Conservation (phyloP, 345 rosid species). For the Sonneratia alba region DNA sequence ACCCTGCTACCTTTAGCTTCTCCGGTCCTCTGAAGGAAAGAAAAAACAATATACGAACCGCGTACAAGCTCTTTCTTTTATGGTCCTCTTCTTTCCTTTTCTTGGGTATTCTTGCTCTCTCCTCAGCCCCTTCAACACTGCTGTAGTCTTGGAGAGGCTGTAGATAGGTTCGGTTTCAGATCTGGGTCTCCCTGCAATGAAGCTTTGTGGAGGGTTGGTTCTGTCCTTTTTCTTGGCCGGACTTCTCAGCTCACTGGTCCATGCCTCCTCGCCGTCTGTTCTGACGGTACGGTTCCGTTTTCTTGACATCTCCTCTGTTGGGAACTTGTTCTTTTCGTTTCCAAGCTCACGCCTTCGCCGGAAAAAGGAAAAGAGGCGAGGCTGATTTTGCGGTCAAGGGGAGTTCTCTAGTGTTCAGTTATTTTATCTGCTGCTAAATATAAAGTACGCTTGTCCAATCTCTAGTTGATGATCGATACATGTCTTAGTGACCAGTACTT, state of each 20-base stretch:
- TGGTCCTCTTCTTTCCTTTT: not conserved
- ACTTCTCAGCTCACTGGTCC: not conserved
- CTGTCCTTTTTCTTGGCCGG: not conserved
- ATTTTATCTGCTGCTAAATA: not conserved
- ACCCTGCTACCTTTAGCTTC: too few species aligned
- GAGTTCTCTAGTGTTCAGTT: not conserved
- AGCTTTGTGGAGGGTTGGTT: slow-evolving; percentile 1
- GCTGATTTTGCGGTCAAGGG: not conserved
- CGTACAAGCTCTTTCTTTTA: not conserved
- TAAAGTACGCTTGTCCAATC: not conserved
- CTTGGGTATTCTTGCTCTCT: not conserved
- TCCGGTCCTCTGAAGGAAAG: not conserved
- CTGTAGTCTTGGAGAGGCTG: not conserved
- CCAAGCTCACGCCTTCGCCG: not conserved
- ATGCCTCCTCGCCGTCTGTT: slow-evolving; percentile 2
- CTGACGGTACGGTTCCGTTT: not conserved
- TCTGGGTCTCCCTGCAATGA: not conserved
- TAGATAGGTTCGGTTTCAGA: not conserved
- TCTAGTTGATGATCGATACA: not conserved
- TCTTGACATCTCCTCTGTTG: not conserved
- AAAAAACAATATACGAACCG: not conserved
- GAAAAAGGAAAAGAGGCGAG: not conserved
- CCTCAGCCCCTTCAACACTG: not conserved
- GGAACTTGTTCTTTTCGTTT: not conserved
- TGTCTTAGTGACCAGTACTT: not conserved